Conservation (phyloP, 140 eudicot species). For the Bidens hawaiensis region DNA sequence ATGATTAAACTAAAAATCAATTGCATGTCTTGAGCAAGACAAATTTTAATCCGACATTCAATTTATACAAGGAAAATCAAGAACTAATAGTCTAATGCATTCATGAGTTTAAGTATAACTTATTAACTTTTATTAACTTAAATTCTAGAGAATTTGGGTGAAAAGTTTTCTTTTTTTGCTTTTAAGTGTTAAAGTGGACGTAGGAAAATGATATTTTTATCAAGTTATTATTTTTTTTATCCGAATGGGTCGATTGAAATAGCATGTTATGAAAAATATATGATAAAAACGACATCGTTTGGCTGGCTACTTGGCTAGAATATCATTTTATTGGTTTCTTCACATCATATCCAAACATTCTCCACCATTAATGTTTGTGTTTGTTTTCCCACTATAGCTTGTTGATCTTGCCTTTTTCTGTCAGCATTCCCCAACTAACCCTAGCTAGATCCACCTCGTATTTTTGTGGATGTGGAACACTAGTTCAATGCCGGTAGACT, state of each 20-base stretch:
- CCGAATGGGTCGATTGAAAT: slow-evolving; percentile 8
- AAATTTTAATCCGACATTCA: neutral
- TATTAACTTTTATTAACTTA: too few species aligned
- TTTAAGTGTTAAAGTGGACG: slow-evolving; percentile 37
- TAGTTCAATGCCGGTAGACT: slow-evolving; percentile 17
- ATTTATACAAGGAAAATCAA: neutral
- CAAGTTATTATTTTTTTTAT: slow-evolving; percentile 1
- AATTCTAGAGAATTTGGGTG: slow-evolving; percentile 10
- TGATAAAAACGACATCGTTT: neutral
- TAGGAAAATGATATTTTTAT: neutral
- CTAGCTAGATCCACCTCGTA: neutral
- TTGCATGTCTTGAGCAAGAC: neutral
- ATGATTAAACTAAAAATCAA: neutral
- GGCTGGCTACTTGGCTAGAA: slow-evolving; percentile 36
- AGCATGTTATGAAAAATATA: neutral
- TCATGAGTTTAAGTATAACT: neutral
- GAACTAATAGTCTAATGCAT: neutral
- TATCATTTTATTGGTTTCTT: slow-evolving; percentile 24
- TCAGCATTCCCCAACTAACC: slow-evolving; percentile 27
- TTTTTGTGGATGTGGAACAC: slow-evolving; percentile 37
- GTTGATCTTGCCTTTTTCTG: slow-evolving; percentile 30
- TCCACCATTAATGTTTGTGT: slow-evolving; percentile 32
- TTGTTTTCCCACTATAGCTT: slow-evolving; percentile 4
- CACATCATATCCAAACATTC: slow-evolving; percentile 22
- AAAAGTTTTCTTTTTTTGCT: too few species aligned